phyloP scores from a whole-genome alignment of 1,139 yeast species.

The Groenewaldozyma auringiensis region DNA sequence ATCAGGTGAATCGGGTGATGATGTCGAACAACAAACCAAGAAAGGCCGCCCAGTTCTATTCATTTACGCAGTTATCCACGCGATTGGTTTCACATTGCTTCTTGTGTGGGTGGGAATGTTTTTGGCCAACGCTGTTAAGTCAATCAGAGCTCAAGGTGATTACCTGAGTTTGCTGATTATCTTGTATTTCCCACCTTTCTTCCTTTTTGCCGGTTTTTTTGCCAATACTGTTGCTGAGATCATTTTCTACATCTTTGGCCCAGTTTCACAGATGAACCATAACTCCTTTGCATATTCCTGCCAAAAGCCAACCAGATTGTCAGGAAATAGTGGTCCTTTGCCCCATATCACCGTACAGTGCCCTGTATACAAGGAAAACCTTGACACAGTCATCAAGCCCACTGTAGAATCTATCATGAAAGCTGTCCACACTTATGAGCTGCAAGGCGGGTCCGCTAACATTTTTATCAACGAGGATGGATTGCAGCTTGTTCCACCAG shows the following conservation, averaged over 20 bases:
- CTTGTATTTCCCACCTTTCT: background rate
- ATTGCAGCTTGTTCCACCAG: background rate
- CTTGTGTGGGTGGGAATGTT: background rate
- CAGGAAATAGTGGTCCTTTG: background rate
- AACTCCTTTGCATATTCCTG: background rate
- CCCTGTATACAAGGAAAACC: background rate
- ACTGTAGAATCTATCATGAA: background rate
- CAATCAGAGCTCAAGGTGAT: background rate
- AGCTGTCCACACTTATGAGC: background rate
- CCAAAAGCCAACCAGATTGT: background rate
- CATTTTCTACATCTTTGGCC: background rate
- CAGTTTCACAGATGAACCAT: background rate
- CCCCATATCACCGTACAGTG: background rate
- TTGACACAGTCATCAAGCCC: background rate
- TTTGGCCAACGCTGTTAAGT: background rate
- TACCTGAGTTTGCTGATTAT: background rate
- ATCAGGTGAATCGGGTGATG: background rate
- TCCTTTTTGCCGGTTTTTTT: background rate
- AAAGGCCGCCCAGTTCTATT: background rate
- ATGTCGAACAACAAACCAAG: background rate
- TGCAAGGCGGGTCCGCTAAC: background rate
- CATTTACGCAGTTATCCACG: background rate
- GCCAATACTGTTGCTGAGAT: background rate
- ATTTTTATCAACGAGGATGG: background rate
- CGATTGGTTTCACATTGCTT: background rate